Evolutionary conservation across 164 flowering plant genomes (phyloP).

Genomic region (Hamamelis virginiana): DNA sequence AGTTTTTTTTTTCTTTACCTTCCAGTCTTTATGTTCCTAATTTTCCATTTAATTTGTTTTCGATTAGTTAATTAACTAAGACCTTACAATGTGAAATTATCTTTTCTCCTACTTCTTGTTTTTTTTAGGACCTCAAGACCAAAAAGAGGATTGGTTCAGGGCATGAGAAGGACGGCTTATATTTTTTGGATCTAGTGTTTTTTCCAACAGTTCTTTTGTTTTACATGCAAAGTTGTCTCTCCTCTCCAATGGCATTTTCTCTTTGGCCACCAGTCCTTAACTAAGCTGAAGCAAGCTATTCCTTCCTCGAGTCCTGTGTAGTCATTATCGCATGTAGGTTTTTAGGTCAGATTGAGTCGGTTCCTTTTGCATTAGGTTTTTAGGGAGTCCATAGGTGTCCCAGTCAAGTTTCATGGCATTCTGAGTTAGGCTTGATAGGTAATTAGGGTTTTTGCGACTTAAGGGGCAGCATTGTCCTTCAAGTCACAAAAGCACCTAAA

Average conservation of each 20-base stretch:
- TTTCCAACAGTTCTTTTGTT: background rate
- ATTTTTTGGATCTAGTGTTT: too few species aligned
- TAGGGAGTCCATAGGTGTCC: too few species aligned
- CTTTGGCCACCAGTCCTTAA: background rate
- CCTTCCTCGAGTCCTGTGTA: background rate
- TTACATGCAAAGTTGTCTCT: background rate
- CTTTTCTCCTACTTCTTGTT: background rate
- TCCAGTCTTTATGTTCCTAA: background rate
- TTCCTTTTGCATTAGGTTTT: too few species aligned
- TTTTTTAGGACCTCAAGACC: background rate
- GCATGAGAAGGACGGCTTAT: background rate
- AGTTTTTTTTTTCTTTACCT: background rate
- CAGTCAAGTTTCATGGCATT: too few species aligned
- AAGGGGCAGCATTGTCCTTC: too few species aligned
- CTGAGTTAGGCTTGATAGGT: too few species aligned
- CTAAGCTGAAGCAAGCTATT: background rate
- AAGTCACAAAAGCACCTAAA: too few species aligned
- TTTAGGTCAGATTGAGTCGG: too few species aligned
- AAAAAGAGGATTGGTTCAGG: background rate
- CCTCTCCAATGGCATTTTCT: slow-evolving; percentile 6
- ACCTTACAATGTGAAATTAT: background rate
- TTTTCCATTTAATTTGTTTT: background rate
- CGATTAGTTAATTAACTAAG: background rate
- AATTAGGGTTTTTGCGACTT: too few species aligned
- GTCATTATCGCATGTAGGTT: too few species aligned